A percentile compares a stretch with the other conserved stretches of the same genome.
These are phyloP conservation scores for Ophiocordyceps unilateralis DNA, from an alignment of 2,329 filamentous ascomycete genomes.

Conservation along the genomic window DNA sequence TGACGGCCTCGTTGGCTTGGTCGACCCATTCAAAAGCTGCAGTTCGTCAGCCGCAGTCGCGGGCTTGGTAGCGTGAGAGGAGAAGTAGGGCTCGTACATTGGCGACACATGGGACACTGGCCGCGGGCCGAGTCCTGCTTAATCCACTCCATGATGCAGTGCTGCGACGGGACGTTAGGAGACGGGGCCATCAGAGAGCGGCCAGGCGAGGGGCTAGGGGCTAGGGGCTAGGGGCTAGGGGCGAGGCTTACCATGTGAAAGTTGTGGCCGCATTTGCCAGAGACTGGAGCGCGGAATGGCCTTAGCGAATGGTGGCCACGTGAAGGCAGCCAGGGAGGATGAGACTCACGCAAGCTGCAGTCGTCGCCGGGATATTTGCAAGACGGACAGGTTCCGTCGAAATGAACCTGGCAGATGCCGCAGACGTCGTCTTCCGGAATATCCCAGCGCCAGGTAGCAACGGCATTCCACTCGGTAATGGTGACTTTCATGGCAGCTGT, in stretches of 20 bases:
- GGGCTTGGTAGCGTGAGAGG: background rate
- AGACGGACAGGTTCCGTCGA: slow-evolving; percentile 92
- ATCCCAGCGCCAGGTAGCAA: slow-evolving; percentile 96
- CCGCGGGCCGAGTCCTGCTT: slow-evolving; percentile 86
- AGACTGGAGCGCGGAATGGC: slow-evolving; percentile 40
- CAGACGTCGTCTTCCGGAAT: slow-evolving; percentile 95
- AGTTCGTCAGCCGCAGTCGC: background rate
- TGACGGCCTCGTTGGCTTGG: slow-evolving; percentile 13
- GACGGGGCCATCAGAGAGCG: background rate
- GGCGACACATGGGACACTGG: slow-evolving; percentile 94
- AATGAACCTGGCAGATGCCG: slow-evolving; percentile 94
- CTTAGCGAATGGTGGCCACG: background rate
- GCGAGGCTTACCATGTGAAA: slow-evolving; percentile 69
- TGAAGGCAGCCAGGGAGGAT: background rate
- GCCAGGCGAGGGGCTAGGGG: too few relatives aligned
- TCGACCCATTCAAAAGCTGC: slow-evolving; percentile 25
- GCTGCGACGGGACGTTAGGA: slow-evolving; percentile 30
- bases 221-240: background rate
- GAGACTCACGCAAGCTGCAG: slow-evolving; percentile 61
- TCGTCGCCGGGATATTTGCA: slow-evolving; percentile 98
- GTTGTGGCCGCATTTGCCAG: slow-evolving; percentile 90
- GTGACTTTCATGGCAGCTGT: slow-evolving; percentile 73
- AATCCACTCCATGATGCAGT: slow-evolving; percentile 93
- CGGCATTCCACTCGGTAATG: slow-evolving; percentile 82
- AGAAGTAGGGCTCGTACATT: slow-evolving; percentile 40